Evolutionary conservation across 202 grass and related monocot genomes (phyloP).

Genomic region (Tripidium arundinaceum): DNA sequence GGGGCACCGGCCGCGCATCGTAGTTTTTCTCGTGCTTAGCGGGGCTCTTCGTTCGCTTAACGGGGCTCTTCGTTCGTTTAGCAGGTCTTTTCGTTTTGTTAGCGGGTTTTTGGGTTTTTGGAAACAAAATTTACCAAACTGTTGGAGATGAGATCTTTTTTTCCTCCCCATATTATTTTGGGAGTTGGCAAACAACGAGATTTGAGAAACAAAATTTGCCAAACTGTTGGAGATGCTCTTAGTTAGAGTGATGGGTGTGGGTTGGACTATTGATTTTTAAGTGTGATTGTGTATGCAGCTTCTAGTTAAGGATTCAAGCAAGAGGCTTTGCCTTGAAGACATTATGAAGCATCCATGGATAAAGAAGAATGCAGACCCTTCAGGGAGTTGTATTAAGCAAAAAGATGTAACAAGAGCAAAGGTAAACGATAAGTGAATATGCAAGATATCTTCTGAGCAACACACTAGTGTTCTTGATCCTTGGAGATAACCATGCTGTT

Average conservation of each 20-base stretch:
- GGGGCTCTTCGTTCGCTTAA: too few species aligned
- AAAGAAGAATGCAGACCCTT: conserved; percentile 73
- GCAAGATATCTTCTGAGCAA: neutral
- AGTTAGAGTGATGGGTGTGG: neutral
- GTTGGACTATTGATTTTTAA: neutral
- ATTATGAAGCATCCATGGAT: conserved; percentile 93
- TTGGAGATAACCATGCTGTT: neutral
- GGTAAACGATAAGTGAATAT: conserved; percentile 9
- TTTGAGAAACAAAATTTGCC: too few species aligned
- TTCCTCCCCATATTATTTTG: too few species aligned
- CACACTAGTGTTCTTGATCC: neutral
- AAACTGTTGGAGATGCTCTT: too few species aligned
- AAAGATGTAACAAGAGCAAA: neutral
- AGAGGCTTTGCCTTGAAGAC: conserved; percentile 75
- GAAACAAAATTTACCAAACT: too few species aligned
- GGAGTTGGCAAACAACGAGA: too few species aligned
- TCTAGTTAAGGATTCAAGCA: conserved; percentile 90
- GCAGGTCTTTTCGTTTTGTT: too few species aligned
- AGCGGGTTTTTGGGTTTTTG: too few species aligned
- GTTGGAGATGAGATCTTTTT: too few species aligned
- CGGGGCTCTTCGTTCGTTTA: too few species aligned
- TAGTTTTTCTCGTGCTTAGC: too few species aligned
- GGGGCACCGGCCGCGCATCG: too few species aligned
- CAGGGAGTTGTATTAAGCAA: conserved; percentile 63
- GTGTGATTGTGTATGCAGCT: conserved; percentile 46